Conservation (phyloP, 148 eudicot genomes). For the Rhododendron vialii region DNA sequence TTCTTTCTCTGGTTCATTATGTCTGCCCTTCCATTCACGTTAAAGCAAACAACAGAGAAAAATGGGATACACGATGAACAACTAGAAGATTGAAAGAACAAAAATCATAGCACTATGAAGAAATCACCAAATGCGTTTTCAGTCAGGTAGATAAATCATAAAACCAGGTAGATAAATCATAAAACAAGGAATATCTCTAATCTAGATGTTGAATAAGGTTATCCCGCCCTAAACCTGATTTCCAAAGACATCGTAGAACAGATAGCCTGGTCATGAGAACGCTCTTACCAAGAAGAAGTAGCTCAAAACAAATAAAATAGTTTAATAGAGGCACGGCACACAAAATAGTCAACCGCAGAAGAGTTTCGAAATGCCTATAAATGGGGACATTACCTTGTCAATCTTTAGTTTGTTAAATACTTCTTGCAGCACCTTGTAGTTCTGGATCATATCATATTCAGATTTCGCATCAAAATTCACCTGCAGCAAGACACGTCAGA, state of each 20-base stretch:
- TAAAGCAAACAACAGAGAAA: neutral
- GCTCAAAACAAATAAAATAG: neutral
- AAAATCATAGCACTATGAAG: neutral
- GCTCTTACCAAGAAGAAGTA: neutral
- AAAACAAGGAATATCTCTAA: neutral
- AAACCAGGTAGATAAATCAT: no score
- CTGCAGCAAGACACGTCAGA: conserved; percentile 28
- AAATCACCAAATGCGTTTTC: neutral
- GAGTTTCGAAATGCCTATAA: neutral
- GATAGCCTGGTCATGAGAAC: neutral
- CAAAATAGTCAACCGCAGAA: neutral
- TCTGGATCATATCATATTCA: conserved; percentile 93
- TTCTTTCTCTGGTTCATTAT: neutral
- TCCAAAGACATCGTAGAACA: neutral
- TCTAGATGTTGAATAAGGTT: neutral
- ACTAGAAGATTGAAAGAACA: no score
- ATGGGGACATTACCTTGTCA: conserved; percentile 48
- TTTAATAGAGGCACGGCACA: neutral
- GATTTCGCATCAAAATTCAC: conserved; percentile 90
- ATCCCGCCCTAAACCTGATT: neutral
- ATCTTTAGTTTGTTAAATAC: conserved; percentile 88
- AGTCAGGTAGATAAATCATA: neutral
- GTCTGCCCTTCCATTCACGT: neutral
- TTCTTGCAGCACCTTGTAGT: conserved; percentile 92
- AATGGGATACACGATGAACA: neutral